Percentiles rank a stretch among this genome's conserved stretches.
Conservation (phyloP, 2,329 filamentous ascomycete species). For the Fusarium papillatum region DNA sequence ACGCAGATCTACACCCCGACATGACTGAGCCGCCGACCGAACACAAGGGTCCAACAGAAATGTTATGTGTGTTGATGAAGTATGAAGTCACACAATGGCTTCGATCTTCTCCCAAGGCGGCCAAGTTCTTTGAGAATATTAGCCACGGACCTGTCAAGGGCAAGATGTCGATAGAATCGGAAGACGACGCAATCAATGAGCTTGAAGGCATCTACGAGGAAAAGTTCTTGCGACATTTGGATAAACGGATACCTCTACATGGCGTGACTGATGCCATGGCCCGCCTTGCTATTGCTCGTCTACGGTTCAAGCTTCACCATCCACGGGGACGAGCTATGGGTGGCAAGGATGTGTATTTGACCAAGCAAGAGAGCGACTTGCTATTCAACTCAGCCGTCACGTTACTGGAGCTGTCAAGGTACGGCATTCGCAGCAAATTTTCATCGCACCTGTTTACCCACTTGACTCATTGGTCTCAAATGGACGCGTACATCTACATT, state of each 20-base stretch:
- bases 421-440: slow-evolving; percentile 42
- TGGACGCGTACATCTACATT: slow-evolving; percentile 50
- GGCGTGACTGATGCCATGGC: slow-evolving; percentile 23
- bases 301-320: slow-evolving; percentile 47
- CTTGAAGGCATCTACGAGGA: slow-evolving; percentile 42
- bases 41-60: slow-evolving; percentile 66
- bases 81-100: slow-evolving; percentile 47
- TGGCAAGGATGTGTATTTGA: slow-evolving; percentile 24
- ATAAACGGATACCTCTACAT: slow-evolving; percentile 44
- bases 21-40: slow-evolving; percentile 61
- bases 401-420: slow-evolving; percentile 39
- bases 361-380: slow-evolving; percentile 36
- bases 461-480: slow-evolving; percentile 39
- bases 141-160: slow-evolving; percentile 3
- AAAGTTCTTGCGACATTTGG: slow-evolving; percentile 39
- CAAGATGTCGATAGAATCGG: slow-evolving; percentile 15
- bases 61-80: slow-evolving; percentile 58
- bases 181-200: slow-evolving; percentile 43
- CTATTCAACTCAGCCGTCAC: slow-evolving; percentile 42
- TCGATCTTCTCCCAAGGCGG: slow-evolving; percentile 36
- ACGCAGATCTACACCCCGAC: slow-evolving; percentile 63
- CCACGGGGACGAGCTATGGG: slow-evolving; percentile 34
- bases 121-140: slow-evolving; percentile 35
- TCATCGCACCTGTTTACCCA: slow-evolving; percentile 47
- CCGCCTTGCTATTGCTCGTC: slow-evolving; percentile 43